Evolutionary conservation across 164 flowering plant genomes (phyloP).

Genomic region (Vitis riparia): DNA sequence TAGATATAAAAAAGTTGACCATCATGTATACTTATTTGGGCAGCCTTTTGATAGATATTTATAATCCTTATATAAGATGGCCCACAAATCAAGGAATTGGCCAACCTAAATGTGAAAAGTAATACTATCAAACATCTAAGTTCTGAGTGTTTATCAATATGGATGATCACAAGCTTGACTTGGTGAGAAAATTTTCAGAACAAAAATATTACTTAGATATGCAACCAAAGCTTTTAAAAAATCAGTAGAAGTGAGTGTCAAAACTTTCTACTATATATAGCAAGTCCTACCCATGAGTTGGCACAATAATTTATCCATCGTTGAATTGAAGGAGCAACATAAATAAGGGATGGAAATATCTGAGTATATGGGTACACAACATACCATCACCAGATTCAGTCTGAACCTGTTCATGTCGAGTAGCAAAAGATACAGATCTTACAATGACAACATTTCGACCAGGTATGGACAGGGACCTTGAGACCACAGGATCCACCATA

Average conservation of each 20-base stretch:
- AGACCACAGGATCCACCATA: conserved; percentile 33
- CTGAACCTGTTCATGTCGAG: conserved; percentile 27
- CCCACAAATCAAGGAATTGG: background rate
- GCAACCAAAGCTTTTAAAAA: too few relatives aligned
- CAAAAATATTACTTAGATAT: too few relatives aligned
- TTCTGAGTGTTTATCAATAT: too few relatives aligned
- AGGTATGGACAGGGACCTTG: conserved; percentile 85
- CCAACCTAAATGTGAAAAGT: too few relatives aligned
- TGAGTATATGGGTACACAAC: background rate
- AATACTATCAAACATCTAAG: too few relatives aligned
- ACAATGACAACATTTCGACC: conserved; percentile 66
- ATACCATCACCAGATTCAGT: conserved; percentile 53
- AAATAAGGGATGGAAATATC: too few relatives aligned
- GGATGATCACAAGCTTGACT: too few relatives aligned
- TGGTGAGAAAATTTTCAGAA: too few relatives aligned
- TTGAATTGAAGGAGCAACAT: background rate
- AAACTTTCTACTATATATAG: too few relatives aligned
- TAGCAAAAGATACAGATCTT: conserved; percentile 64
- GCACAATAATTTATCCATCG: background rate
- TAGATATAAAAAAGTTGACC: background rate
- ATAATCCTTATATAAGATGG: background rate
- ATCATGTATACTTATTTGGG: too few relatives aligned
- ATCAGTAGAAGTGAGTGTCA: too few relatives aligned
- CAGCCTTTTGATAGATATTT: background rate
- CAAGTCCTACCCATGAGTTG: too few relatives aligned